phyloP scores from a whole-genome alignment of 2,329 filamentous ascomycete genomes.

The Colletotrichum sp. region DNA sequence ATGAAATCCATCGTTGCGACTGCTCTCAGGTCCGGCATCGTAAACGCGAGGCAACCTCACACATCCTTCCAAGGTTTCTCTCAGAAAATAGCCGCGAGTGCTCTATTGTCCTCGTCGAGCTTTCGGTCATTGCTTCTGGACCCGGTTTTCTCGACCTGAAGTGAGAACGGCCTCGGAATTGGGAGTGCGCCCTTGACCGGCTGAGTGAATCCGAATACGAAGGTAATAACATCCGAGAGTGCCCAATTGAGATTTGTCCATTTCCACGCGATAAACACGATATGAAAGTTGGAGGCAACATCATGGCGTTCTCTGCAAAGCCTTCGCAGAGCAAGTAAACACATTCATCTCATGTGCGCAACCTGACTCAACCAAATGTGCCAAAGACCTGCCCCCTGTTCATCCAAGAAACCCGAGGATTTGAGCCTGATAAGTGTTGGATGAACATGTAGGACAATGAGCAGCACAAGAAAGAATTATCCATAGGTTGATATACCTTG shows the following conservation, averaged over 20 bases:
- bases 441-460: accelerated
- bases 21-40: not conserved
- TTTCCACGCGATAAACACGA: not conserved
- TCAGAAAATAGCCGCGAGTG: not conserved
- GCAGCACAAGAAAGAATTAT: not conserved
- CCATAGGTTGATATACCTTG: not conserved
- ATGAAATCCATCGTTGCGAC: not conserved
- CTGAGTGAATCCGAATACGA: not conserved
- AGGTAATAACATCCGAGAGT: not conserved
- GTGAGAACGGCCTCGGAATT: not conserved
- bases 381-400: not conserved
- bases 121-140: not conserved
- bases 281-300: accelerated
- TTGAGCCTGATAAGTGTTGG: not conserved
- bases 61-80: not conserved
- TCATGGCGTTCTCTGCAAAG: not conserved
- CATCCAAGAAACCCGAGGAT: not conserved
- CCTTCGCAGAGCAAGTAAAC: not conserved
- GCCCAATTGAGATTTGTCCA: not conserved
- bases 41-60: not conserved
- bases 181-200: not conserved
- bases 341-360: not conserved
- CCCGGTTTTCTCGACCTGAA: not conserved
- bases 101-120: not conserved
- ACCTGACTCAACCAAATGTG: not conserved